Evolutionary conservation across 306 rosid species (phyloP).

Genomic region (Spatholobus suberectus): DNA sequence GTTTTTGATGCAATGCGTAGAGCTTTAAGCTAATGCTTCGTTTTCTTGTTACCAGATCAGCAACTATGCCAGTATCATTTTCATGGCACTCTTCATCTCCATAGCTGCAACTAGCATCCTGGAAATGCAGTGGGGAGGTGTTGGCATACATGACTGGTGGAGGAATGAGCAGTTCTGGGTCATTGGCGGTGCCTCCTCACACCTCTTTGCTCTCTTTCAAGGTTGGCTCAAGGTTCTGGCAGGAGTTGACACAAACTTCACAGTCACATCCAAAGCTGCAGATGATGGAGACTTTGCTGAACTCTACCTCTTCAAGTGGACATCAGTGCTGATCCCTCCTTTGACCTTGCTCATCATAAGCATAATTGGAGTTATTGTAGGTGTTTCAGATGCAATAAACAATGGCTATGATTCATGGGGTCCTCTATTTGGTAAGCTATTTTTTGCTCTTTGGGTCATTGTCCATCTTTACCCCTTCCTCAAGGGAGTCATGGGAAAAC

Average conservation of each 20-base stretch:
- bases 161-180: slow-evolving; percentile 98
- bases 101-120: slow-evolving; percentile 85
- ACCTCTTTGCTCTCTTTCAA: slow-evolving; percentile 84
- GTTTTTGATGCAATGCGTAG: background rate
- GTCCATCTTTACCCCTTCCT: slow-evolving; percentile 96
- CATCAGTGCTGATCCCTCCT: slow-evolving; percentile 83
- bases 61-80: slow-evolving; percentile 84
- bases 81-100: slow-evolving; percentile 87
- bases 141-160: slow-evolving; percentile 97
- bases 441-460: slow-evolving; percentile 93
- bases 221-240: slow-evolving; percentile 95
- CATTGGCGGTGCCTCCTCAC: slow-evolving; percentile 88
- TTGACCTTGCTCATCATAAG: slow-evolving; percentile 77
- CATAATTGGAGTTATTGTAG: slow-evolving; percentile 84
- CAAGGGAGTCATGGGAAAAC: slow-evolving; percentile 90
- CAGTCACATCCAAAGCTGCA: slow-evolving; percentile 89
- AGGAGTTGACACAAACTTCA: slow-evolving; percentile 87
- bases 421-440: slow-evolving; percentile 82
- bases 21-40: slow-evolving; percentile 29
- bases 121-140: slow-evolving; percentile 98
- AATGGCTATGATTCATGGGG: slow-evolving; percentile 98
- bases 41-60: slow-evolving; percentile 65
- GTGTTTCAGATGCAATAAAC: slow-evolving; percentile 87
- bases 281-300: slow-evolving; percentile 89
- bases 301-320: slow-evolving; percentile 95